Percentiles rank a stretch among this genome's conserved stretches.
Conservation (phyloP, 257 asterid species). For the Nyctanthes arbortristis region DNA sequence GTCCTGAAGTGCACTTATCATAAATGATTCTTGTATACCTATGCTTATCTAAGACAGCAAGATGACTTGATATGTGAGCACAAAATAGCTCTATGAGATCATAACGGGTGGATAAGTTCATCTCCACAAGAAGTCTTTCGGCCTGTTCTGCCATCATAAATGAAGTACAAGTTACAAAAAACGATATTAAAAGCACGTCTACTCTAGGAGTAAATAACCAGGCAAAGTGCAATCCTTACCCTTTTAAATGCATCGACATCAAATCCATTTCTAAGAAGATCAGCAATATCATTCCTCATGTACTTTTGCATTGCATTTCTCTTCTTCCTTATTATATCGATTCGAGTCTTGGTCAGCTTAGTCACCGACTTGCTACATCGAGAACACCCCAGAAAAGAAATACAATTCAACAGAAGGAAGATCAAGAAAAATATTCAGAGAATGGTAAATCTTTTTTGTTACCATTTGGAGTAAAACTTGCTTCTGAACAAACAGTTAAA, state of each 20-base stretch:
- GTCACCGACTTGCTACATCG: constrained; percentile 63
- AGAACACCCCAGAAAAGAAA: background rate
- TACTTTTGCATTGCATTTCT: constrained; percentile 72
- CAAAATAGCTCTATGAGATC: constrained; percentile 62
- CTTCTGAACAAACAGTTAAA: constrained; percentile 57
- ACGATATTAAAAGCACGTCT: too few relatives aligned
- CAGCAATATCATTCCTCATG: constrained; percentile 66
- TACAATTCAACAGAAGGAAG: background rate
- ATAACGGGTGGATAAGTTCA: constrained; percentile 55
- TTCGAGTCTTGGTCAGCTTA: constrained; percentile 53
- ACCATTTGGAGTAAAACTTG: constrained; percentile 76
- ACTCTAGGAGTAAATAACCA: too few relatives aligned
- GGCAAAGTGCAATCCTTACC: too few relatives aligned
- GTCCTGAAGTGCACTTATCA: too few relatives aligned
- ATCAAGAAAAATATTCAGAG: background rate
- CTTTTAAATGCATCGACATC: constrained; percentile 65
- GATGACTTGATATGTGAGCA: constrained; percentile 42
- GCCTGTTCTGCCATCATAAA: constrained; percentile 44
- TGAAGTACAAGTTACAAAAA: constrained; percentile 12
- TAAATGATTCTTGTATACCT: constrained; percentile 55
- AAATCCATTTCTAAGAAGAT: constrained; percentile 62
- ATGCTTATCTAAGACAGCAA: constrained; percentile 54
- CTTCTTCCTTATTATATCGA: constrained; percentile 64
- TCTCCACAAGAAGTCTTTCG: constrained; percentile 73
- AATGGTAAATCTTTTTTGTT: constrained; percentile 1